Conservation (phyloP, 2,329 filamentous ascomycete genomes). For the Colletotrichum theobromicola region DNA sequence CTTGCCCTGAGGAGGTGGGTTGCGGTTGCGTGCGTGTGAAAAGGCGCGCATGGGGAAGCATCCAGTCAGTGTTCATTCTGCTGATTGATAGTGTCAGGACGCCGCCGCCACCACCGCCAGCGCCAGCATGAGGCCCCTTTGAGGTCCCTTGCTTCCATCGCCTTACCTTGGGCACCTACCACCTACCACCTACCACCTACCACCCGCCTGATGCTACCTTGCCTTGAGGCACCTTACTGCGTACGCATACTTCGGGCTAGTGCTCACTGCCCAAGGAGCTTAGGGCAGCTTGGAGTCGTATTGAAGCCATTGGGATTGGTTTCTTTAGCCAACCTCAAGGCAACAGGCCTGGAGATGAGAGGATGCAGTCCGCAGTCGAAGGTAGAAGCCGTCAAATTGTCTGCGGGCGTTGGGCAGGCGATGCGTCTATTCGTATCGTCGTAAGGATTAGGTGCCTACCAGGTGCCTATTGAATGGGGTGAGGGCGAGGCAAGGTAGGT, state of each 20-base stretch:
- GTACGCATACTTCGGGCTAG: background rate
- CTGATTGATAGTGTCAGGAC: background rate
- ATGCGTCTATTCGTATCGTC: background rate
- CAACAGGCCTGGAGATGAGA: background rate
- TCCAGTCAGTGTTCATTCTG: background rate
- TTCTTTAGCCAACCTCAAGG: background rate
- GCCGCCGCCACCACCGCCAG: background rate
- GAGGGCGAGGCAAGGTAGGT: background rate
- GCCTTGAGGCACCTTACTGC: background rate
- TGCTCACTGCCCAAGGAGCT: background rate
- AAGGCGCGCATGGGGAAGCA: background rate
- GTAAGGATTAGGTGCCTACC: background rate
- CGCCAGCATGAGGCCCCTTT: background rate
- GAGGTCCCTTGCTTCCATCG: background rate
- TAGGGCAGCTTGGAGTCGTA: background rate
- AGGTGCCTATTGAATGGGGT: background rate
- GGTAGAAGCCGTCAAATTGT: background rate
- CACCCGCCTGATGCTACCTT: background rate
- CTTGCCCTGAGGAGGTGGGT: conserved; percentile 11
- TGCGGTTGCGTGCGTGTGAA: background rate
- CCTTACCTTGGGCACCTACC: background rate
- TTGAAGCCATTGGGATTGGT: background rate
- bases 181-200: no score
- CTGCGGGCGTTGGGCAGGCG: background rate
- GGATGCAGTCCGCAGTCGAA: background rate